Base-by-base conservation (phyloP, 768 basidiomycete species). In the Leccinum incarnatum region DNA sequence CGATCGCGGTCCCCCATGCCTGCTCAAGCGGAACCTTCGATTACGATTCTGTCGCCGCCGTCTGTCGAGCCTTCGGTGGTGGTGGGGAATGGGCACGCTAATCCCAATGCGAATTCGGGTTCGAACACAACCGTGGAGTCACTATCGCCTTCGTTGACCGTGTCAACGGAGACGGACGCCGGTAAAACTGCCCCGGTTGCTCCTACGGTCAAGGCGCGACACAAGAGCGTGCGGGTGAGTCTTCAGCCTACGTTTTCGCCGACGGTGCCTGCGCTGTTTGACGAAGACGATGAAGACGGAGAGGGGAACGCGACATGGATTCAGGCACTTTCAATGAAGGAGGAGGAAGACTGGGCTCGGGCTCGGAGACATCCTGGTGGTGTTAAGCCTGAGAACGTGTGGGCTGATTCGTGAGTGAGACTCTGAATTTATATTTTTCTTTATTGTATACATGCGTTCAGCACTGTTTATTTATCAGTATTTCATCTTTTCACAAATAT, bases 161-260 rank as follows among this genome's bases (percentile, higher is more conserved):
- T 36, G 37, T 8, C 37, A n/a, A 40, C 9, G 17, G 37, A 40
- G 17, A 10, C 8, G 40, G 40, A 40, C n/a, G 9, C n/a, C n/a
- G 29, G 29, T 29, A 29, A 29, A 29, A 29, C 29, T 29, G 29
- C 29, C 27, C 27, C 27, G 27, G 27, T 29, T 29, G n/a, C n/a
- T 40, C 7, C 15, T 40, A 40, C n/a, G 17, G 40, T n/a, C 40
- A 40, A n/a, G 40, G 14, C 40, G n/a, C 71, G 82, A 11, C 68
- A 80, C 36, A 93, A 93, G 74, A 91, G 89, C 65, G 91, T 93
- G 34, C 78, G 91, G 7, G 86, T 93, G 53, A 89, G 88, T 29
- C 71, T 92, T 37, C 80, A 85, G 47, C 91, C 91, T 10, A 89
- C 88, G 34, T 91, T 88, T 69, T 88, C 88, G 6, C 74, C 84